These are phyloP conservation scores for Daldinia sp. DNA, from an alignment of 2,329 filamentous ascomycete genomes.

Conservation along the genomic window DNA sequence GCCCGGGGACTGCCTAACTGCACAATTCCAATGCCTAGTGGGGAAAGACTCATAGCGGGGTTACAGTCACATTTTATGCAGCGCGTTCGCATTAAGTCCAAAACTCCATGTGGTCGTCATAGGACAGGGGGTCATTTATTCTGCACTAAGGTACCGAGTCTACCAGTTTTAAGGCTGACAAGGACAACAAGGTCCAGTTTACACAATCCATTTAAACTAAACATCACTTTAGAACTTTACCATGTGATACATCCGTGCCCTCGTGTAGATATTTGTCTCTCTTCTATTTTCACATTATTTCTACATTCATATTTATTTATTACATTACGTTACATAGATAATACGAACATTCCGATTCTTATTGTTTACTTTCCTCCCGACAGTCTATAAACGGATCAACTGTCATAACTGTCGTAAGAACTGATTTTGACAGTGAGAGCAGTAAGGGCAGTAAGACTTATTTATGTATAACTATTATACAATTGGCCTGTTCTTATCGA, in stretches of 20 bases:
- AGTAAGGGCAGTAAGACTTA: neutral
- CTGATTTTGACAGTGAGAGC: no score
- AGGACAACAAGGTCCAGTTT: conserved; percentile 7
- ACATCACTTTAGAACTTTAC: neutral
- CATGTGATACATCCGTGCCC: conserved; percentile 11
- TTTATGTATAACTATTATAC: conserved; percentile 5
- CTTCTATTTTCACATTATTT: neutral
- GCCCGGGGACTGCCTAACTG: neutral
- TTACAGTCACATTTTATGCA: conserved; percentile 16
- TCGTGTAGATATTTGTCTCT: conserved; percentile 3
- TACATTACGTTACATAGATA: neutral
- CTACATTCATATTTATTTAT: neutral
- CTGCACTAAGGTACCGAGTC: conserved; percentile 2
- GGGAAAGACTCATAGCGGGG: conserved; percentile 23
- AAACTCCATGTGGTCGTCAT: conserved; percentile 29
- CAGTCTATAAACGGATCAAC: neutral
- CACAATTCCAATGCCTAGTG: conserved; percentile 3
- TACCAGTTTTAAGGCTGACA: conserved; percentile 14
- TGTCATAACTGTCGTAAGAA: neutral
- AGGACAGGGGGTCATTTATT: conserved; percentile 20
- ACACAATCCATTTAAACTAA: no score
- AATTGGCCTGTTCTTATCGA: neutral
- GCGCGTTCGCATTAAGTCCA: conserved; percentile 8
- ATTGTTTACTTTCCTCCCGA: neutral
- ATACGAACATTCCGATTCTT: neutral